A percentile compares a stretch with the other conserved stretches of the same genome.
These are phyloP conservation scores for Nemania serpens DNA, from an alignment of 2,329 filamentous ascomycete genomes.

Conservation along the genomic window DNA sequence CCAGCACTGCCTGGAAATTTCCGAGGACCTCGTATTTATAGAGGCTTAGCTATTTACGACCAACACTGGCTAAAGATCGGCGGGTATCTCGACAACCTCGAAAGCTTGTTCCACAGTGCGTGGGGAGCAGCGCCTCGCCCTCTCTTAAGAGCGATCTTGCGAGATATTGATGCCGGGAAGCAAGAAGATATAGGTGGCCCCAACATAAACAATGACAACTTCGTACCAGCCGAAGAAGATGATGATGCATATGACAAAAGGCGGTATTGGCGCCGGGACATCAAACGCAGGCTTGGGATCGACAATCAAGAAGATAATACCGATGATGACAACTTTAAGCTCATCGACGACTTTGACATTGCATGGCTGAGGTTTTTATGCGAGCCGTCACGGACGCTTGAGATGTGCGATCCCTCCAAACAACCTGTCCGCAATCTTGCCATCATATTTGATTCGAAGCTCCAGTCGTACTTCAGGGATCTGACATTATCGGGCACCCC, in stretches of 20 bases:
- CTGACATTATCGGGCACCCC: conserved; percentile 15
- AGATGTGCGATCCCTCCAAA: conserved; percentile 37
- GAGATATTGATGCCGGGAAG: conserved; percentile 36
- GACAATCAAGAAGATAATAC: conserved; percentile 15
- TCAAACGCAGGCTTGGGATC: conserved; percentile 28
- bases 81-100: conserved; percentile 36
- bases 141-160: conserved; percentile 35
- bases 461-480: conserved; percentile 36
- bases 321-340: conserved; percentile 20
- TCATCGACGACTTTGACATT: conserved; percentile 35
- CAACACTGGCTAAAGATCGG: conserved; percentile 40
- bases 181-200: conserved; percentile 16
- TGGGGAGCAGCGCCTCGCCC: conserved; percentile 34
- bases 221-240: conserved; percentile 1
- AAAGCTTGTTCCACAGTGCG: conserved; percentile 21
- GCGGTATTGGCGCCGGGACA: conserved; percentile 31
- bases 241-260: conserved; percentile 15
- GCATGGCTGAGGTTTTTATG: conserved; percentile 38
- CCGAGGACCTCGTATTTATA: conserved; percentile 38
- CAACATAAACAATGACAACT: not conserved
- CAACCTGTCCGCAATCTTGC: conserved; percentile 33
- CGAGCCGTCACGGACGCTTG: conserved; percentile 37
- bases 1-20: conserved; percentile 39
- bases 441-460: conserved; percentile 39
- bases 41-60: conserved; percentile 36